phyloP scores from a whole-genome alignment of 208 protist species.

The Leishmania mexicana region DNA sequence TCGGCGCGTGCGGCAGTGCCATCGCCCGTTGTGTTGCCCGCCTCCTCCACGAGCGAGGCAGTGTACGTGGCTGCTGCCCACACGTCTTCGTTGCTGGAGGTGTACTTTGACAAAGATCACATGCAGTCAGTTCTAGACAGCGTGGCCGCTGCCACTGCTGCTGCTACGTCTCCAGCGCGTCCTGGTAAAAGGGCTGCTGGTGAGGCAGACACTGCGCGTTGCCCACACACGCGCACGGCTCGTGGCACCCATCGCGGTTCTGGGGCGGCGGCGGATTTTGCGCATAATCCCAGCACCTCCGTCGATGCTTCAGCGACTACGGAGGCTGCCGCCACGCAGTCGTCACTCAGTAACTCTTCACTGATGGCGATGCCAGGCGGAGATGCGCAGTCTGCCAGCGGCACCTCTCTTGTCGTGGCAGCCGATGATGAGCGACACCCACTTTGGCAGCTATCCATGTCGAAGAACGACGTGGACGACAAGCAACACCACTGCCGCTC shows the following conservation, averaged over 20 bases:
- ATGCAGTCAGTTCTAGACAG: constrained; percentile 22
- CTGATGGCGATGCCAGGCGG: neutral
- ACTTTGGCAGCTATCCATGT: neutral
- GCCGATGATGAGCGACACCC: neutral
- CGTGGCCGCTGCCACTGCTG: constrained; percentile 2
- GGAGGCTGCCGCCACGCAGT: neutral
- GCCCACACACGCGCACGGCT: neutral
- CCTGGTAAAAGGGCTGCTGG: neutral
- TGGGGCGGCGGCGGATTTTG: neutral
- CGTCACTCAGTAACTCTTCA: constrained; percentile 13
- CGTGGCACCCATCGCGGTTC: neutral
- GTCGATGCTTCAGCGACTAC: neutral
- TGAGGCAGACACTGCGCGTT: neutral
- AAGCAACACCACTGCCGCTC: neutral
- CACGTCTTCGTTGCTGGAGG: constrained; percentile 10
- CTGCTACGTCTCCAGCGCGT: neutral
- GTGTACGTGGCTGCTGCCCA: constrained; percentile 5
- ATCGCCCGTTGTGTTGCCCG: constrained; percentile 18
- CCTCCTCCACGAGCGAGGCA: constrained; percentile 15
- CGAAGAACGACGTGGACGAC: neutral
- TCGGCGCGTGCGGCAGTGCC: constrained; percentile 1
- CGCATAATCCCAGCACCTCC: too few relatives aligned
- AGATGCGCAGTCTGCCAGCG: neutral
- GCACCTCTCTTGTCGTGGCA: neutral
- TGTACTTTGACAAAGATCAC: constrained; percentile 23